Evolutionary conservation across 805 yeast species (phyloP), one percentile per base, ranked within the genome.

Genomic region (Yarrowia sp.): DNA sequence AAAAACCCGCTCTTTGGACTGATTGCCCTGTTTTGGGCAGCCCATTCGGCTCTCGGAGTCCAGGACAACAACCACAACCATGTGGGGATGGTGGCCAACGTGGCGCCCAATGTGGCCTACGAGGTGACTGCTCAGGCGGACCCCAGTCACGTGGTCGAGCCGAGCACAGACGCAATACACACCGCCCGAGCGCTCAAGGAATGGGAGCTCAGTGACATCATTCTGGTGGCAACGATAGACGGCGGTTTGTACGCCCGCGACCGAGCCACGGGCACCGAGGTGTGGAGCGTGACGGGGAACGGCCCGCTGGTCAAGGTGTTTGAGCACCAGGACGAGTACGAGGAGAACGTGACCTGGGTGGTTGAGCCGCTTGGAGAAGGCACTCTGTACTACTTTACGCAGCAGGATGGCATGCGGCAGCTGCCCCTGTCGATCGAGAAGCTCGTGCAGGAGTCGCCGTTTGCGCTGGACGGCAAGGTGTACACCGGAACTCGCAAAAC

Each of bases 281-380:
- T 88, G 15, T 93, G 98, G 98, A 83, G 92, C 0, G 77, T 92
- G 2, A 84, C 85, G 5, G 86, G 90, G 2, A 85, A 84, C 19
- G 84, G 83, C 2, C 88, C 96, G 0, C 78, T 90, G 66, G 91
- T 89, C 12, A 77, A 79, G 38, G 82, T 78, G 0, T 61, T 61
- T 61, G 55, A 47, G 53, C 42, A 67, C 19, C 52, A 64, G 40
- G 66, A 70, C 42, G 58, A 70, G 44, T 68, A 46, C 69, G 75
- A 68, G 12, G 79, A 76, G 3, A 79, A 80, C 20, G 73, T 83
- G 64, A 84, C 88, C 0, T 90, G 98, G 94, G 87, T 94, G 65
- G 94, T 95, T 0, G 99, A 95, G 72, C 98, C 98, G 0, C 85
- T 83, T 71, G 88, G 87, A 5, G 97, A 90, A 68, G 99, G 99